A percentile compares a stretch with the other conserved stretches of the same genome.
phyloP scores from a whole-genome alignment of 148 eudicot species.

The Persicaria tinctoria region DNA sequence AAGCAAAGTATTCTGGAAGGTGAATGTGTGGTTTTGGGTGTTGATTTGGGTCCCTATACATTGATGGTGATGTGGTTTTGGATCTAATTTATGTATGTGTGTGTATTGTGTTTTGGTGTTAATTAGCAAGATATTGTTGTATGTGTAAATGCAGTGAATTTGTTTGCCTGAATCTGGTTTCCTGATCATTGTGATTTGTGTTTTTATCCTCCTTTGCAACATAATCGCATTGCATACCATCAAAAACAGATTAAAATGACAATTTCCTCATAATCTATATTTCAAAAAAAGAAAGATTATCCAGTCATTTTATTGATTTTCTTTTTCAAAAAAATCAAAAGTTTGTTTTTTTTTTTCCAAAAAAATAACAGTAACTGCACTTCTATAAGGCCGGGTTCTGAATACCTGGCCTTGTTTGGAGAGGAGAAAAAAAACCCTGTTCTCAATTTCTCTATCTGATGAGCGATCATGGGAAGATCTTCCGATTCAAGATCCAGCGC shows the following conservation, averaged over 20 bases:
- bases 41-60: not conserved
- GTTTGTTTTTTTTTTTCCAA: too few species aligned
- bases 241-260: too few species aligned
- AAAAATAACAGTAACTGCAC: too few species aligned
- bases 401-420: not conserved
- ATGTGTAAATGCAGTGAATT: not conserved
- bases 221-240: too few species aligned
- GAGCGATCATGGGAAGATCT: conserved; percentile 28
- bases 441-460: conserved; percentile 6
- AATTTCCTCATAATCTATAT: too few species aligned
- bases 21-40: not conserved
- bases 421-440: conserved; percentile 6
- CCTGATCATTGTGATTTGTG: not conserved
- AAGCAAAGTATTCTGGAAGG: not conserved
- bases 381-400: not conserved
- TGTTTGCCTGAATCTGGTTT: not conserved
- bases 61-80: not conserved
- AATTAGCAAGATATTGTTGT: not conserved
- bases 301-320: not conserved
- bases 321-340: too few species aligned
- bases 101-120: not conserved
- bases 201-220: not conserved
- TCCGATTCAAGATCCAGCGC: conserved; percentile 35
- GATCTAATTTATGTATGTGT: not conserved
- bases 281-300: too few species aligned